These are phyloP conservation scores for Herpetospermum pedunculosum DNA, from an alignment of 306 rosid genomes.

Conservation along the genomic window DNA sequence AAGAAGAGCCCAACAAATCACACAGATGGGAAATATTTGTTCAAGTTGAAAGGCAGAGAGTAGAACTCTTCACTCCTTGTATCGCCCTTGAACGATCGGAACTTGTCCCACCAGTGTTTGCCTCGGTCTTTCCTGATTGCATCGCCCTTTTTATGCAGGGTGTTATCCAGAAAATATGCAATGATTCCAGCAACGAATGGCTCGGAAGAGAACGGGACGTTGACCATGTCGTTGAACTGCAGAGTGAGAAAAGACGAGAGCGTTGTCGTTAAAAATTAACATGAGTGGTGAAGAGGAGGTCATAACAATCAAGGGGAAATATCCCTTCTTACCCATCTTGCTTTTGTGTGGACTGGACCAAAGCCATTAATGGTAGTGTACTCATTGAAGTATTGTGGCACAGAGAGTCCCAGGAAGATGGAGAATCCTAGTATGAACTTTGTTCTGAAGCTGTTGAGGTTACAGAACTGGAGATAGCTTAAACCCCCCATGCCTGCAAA, in stretches of 20 bases:
- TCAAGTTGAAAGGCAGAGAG: constrained; percentile 84
- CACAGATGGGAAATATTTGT: constrained; percentile 94
- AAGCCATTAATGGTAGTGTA: constrained; percentile 63
- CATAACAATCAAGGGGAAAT: background rate
- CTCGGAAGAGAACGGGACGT: constrained; percentile 84
- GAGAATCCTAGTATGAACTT: constrained; percentile 84
- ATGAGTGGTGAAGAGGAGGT: background rate
- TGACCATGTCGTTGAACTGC: constrained; percentile 91
- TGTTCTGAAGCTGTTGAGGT: constrained; percentile 87
- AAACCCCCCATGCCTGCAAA: constrained; percentile 66
- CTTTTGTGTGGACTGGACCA: constrained; percentile 82
- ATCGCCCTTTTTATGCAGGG: constrained; percentile 52
- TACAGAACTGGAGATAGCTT: constrained; percentile 94
- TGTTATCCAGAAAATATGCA: constrained; percentile 87
- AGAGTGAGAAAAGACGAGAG: background rate
- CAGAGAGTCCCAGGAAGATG: constrained; percentile 80
- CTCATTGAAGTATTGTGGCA: constrained; percentile 94
- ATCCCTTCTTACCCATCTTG: constrained; percentile 84
- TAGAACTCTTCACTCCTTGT: constrained; percentile 86
- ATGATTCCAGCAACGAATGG: constrained; percentile 79
- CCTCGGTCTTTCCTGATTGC: constrained; percentile 76
- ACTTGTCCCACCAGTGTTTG: constrained; percentile 98
- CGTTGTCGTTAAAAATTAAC: background rate
- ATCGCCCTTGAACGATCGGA: constrained; percentile 61
- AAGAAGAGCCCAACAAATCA: background rate